Percentiles rank a stretch among this genome's conserved stretches.
These are phyloP conservation scores for Pseudisothecium myosuroides DNA, from an alignment of 225 moss, liverwort and hornwort genomes.

Conservation along the genomic window DNA sequence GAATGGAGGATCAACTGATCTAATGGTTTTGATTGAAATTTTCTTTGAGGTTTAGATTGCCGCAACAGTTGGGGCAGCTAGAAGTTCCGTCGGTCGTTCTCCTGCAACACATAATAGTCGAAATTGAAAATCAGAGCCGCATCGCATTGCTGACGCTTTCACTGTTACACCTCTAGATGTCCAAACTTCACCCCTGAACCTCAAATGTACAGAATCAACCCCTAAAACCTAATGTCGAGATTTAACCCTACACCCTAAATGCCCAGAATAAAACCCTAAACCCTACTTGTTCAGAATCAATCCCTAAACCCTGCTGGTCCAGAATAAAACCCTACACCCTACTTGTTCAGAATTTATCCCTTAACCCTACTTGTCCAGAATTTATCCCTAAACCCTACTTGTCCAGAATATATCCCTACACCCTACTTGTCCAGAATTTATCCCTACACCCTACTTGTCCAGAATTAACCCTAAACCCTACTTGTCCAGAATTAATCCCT, in stretches of 20 bases:
- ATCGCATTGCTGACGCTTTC: background rate
- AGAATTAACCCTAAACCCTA: background rate
- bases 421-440: background rate
- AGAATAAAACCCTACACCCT: background rate
- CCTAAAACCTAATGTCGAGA: background rate
- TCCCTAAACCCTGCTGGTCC: no score
- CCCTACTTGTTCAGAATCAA: background rate
- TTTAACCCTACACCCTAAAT: background rate
- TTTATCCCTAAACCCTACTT: background rate
- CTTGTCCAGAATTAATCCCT: background rate
- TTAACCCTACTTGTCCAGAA: background rate
- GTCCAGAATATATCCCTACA: background rate
- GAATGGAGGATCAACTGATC: background rate
- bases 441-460: background rate
- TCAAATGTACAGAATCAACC: background rate
- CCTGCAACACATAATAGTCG: background rate
- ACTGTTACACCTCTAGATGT: background rate
- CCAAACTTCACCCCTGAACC: background rate
- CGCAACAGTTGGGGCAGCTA: background rate
- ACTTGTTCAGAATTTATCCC: fast-evolving
- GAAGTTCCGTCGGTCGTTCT: background rate
- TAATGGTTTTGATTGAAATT: background rate
- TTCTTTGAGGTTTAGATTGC: background rate
- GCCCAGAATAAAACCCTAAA: background rate
- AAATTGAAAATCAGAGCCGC: background rate